Evolutionary conservation across 192 early-diverging fungal species (phyloP).

Genomic region (Coemansia sp.): DNA sequence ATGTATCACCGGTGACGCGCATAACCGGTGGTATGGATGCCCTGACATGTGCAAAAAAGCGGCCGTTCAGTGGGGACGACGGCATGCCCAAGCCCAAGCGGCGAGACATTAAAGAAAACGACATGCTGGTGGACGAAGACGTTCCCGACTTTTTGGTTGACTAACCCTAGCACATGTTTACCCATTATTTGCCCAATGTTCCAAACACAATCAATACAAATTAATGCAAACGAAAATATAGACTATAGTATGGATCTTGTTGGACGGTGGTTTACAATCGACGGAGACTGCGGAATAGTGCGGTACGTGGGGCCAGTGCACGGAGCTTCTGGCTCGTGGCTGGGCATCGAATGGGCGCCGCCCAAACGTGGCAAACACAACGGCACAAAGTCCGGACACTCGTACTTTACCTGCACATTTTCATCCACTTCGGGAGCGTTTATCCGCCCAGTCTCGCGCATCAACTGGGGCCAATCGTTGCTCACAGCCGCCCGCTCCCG

Average conservation of each 20-base stretch:
- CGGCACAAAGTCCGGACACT: slow-evolving; percentile 25
- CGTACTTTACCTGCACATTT: slow-evolving; percentile 34
- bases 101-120: background rate
- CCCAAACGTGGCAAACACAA: slow-evolving; percentile 47
- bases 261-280: slow-evolving; percentile 40
- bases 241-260: background rate
- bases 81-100: slow-evolving; percentile 3
- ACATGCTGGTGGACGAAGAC: slow-evolving; percentile 5
- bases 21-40: slow-evolving; percentile 2
- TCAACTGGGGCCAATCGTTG: slow-evolving; percentile 36
- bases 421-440: slow-evolving; percentile 19
- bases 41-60: slow-evolving; percentile 8
- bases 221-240: background rate
- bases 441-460: slow-evolving; percentile 28
- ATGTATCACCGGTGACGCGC: background rate
- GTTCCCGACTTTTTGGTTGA: slow-evolving; percentile 20
- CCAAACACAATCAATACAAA: background rate
- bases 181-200: background rate
- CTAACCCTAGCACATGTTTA: background rate
- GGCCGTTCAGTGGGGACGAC: background rate
- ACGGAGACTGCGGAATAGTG: slow-evolving; percentile 41
- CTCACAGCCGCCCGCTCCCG: slow-evolving; percentile 16
- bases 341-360: slow-evolving; percentile 52
- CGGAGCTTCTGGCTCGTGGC: slow-evolving; percentile 36
- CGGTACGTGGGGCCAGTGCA: slow-evolving; percentile 47